phyloP scores from a whole-genome alignment of 2,329 filamentous ascomycete species.

The Colletotrichum lupini region DNA sequence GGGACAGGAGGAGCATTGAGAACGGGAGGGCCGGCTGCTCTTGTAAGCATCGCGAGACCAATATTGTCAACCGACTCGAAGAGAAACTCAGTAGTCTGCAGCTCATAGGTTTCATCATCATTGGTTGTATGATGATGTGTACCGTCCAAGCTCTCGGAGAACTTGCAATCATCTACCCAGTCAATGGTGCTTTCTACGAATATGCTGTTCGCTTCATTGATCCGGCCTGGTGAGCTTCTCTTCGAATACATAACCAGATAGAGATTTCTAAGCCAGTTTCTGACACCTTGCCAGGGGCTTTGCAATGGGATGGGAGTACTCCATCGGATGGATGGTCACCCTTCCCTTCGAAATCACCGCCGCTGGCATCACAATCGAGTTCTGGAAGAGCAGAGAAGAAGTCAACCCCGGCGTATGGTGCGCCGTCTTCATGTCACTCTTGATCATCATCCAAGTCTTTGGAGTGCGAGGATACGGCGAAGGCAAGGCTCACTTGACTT shows the following conservation, averaged over 20 bases:
- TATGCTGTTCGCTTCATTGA: conserved; percentile 71
- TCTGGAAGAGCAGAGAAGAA: conserved; percentile 56
- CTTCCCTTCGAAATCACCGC: conserved; percentile 79
- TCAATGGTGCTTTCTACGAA: conserved; percentile 72
- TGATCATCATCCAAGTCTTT: conserved; percentile 59
- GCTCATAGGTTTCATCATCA: conserved; percentile 63
- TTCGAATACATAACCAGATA: background rate
- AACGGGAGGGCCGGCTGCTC: conserved; percentile 58
- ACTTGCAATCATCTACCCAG: conserved; percentile 69
- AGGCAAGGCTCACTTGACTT: conserved; percentile 14
- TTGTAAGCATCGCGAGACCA: conserved; percentile 49
- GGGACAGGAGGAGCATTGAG: conserved; percentile 65
- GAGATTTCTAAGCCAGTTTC: background rate
- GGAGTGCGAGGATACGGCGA: conserved; percentile 68
- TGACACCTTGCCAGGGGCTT: conserved; percentile 53
- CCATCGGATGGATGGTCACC: conserved; percentile 76
- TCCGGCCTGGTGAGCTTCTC: conserved; percentile 59
- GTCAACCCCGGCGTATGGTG: conserved; percentile 67
- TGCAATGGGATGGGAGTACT: conserved; percentile 63
- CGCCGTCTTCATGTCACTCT: conserved; percentile 50
- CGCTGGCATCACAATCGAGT: conserved; percentile 79
- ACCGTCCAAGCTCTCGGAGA: conserved; percentile 70
- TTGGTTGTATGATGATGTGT: conserved; percentile 71
- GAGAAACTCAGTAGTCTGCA: background rate
- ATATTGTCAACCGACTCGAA: too few relatives aligned